Evolutionary conservation across 139 green algal genomes (phyloP).

Genomic region (Coelastrella sp.): DNA sequence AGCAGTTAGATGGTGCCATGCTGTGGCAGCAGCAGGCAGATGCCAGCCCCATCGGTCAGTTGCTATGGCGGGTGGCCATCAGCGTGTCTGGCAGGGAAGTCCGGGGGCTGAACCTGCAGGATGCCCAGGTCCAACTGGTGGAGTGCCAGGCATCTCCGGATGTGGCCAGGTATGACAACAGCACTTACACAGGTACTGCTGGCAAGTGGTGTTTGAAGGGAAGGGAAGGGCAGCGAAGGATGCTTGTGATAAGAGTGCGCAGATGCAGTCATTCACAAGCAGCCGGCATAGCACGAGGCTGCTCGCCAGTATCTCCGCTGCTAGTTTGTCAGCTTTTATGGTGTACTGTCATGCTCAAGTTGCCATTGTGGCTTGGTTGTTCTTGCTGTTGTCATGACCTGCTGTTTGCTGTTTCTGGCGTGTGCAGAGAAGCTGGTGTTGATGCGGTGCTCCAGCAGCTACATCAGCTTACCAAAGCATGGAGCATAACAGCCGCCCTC

Average conservation of each 20-base stretch:
- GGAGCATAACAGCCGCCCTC: neutral
- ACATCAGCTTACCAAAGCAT: neutral
- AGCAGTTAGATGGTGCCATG: constrained; percentile 22
- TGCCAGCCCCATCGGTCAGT: constrained; percentile 9
- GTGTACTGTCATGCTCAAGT: too few relatives aligned
- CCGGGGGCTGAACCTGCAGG: neutral
- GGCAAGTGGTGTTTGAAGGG: neutral
- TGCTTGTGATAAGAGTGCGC: too few relatives aligned
- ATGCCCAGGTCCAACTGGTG: neutral
- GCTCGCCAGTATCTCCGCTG: neutral
- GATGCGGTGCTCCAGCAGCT: constrained; percentile 18
- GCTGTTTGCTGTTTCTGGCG: neutral
- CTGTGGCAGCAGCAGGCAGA: constrained; percentile 34
- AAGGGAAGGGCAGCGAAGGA: too few relatives aligned
- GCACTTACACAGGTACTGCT: neutral
- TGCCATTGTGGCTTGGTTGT: neutral
- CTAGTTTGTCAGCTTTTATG: too few relatives aligned
- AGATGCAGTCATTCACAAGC: neutral
- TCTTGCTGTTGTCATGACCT: neutral
- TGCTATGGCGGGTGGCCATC: constrained; percentile 32
- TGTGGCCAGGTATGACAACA: neutral
- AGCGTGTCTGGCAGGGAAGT: neutral
- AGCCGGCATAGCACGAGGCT: neutral
- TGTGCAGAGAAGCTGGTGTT: neutral
- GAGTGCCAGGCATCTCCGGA: constrained; percentile 1